phyloP scores from a whole-genome alignment of 2,329 filamentous ascomycete genomes.

The Cytospora chrysosperma region DNA sequence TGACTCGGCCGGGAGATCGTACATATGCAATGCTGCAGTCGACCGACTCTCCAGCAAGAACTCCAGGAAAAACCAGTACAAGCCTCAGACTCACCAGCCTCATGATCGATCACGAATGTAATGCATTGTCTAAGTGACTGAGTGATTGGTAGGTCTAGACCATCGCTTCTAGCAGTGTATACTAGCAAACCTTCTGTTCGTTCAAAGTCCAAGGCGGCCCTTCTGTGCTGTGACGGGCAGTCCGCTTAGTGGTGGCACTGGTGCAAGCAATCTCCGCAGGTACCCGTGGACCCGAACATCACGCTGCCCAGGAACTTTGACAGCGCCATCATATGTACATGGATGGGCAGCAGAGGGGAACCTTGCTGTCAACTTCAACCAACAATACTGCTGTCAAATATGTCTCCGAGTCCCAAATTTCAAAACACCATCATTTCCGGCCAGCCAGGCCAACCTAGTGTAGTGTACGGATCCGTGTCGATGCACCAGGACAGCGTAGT shows the following conservation, averaged over 20 bases:
- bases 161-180: conserved; percentile 1
- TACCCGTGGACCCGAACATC: too few relatives aligned
- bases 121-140: conserved; percentile 2
- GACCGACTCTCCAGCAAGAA: not conserved
- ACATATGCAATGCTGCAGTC: conserved; percentile 5
- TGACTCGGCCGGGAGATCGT: conserved; percentile 4
- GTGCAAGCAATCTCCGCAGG: too few relatives aligned
- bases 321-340: not conserved
- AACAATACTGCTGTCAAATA: not conserved
- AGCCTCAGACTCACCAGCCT: not conserved
- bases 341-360: too few relatives aligned
- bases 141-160: not conserved
- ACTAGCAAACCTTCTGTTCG: conserved; percentile 1
- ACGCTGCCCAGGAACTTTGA: not conserved
- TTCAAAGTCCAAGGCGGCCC: not conserved
- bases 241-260: not conserved
- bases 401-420: not conserved
- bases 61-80: not conserved
- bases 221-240: not conserved
- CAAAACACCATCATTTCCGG: not conserved
- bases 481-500: not conserved
- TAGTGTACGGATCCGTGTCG: too few relatives aligned
- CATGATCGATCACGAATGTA: too few relatives aligned
- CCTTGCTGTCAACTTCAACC: not conserved
- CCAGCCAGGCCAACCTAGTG: not conserved